Evolutionary conservation across 495 filamentous ascomycete species (phyloP).

Genomic region (Endocarpon pusillum): DNA sequence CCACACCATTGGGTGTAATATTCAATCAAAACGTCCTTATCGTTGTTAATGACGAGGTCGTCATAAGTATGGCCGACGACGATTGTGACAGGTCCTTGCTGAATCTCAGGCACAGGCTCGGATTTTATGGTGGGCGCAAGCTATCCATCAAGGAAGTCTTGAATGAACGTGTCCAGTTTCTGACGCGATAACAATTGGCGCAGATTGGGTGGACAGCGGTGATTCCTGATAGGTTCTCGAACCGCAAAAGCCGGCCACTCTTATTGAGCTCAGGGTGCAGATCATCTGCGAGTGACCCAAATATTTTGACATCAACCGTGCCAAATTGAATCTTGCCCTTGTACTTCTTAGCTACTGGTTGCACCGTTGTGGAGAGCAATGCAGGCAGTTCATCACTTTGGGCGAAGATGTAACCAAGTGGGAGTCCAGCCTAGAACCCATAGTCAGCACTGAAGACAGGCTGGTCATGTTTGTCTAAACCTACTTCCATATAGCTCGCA

Average conservation of each 20-base stretch:
- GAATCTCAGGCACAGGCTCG: conserved; percentile 85
- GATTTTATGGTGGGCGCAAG: conserved; percentile 92
- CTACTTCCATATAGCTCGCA: conserved; percentile 76
- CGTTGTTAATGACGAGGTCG: conserved; percentile 75
- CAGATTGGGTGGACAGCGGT: conserved; percentile 90
- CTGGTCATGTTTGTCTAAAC: conserved; percentile 11
- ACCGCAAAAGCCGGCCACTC: conserved; percentile 97
- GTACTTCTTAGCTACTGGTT: conserved; percentile 35
- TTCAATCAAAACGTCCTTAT: conserved; percentile 93
- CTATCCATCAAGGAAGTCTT: conserved; percentile 76
- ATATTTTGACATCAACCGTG: conserved; percentile 89
- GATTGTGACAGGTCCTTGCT: conserved; percentile 75
- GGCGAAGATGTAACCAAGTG: conserved; percentile 93
- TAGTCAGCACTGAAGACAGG: neutral
- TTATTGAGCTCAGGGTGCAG: conserved; percentile 88
- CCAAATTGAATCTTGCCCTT: conserved; percentile 87
- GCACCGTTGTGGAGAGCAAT: conserved; percentile 45
- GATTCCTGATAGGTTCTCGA: conserved; percentile 86
- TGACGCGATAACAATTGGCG: conserved; percentile 59
- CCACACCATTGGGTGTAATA: conserved; percentile 99
- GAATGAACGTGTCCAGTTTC: conserved; percentile 64
- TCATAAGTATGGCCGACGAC: conserved; percentile 92
- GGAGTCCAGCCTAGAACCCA: conserved; percentile 52
- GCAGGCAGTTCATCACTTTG: conserved; percentile 81
- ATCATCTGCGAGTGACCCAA: conserved; percentile 88